phyloP scores from a whole-genome alignment of 2,329 filamentous ascomycete genomes.

The Fulvia fulva region DNA sequence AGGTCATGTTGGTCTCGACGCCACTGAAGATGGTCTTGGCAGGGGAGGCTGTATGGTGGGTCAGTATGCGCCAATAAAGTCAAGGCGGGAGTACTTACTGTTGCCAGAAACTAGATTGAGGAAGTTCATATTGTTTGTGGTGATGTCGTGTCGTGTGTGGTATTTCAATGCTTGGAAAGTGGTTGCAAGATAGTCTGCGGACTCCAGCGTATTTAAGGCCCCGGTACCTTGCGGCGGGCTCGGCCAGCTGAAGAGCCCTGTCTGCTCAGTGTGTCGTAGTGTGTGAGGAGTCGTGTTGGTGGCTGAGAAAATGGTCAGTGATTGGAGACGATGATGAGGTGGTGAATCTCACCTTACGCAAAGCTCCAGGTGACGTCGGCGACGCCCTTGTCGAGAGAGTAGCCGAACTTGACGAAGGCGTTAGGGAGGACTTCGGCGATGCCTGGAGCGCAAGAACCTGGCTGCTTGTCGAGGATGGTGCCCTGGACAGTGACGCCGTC shows the following conservation, averaged over 20 bases:
- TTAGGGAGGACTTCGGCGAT: too few species aligned
- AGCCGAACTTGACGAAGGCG: too few species aligned
- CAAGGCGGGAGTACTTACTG: neutral
- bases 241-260: neutral
- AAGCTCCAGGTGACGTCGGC: too few species aligned
- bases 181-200: neutral
- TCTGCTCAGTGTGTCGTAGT: too few species aligned
- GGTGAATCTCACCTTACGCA: too few species aligned
- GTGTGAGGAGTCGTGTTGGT: too few species aligned
- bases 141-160: neutral
- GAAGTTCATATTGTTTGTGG: neutral
- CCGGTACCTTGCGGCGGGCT: neutral
- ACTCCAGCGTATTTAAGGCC: neutral
- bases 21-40: constrained; percentile 5
- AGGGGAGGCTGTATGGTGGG: neutral
- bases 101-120: neutral
- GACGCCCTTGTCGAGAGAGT: too few species aligned
- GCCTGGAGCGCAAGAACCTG: too few species aligned
- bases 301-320: too few species aligned
- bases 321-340: too few species aligned
- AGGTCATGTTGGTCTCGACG: constrained; percentile 7
- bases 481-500: too few species aligned
- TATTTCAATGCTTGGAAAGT: neutral
- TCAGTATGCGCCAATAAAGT: neutral
- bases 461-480: too few species aligned